Percentiles rank a stretch among this genome's conserved stretches.
Conservation (phyloP, 1,139 yeast species). For the Pichia sp. region DNA sequence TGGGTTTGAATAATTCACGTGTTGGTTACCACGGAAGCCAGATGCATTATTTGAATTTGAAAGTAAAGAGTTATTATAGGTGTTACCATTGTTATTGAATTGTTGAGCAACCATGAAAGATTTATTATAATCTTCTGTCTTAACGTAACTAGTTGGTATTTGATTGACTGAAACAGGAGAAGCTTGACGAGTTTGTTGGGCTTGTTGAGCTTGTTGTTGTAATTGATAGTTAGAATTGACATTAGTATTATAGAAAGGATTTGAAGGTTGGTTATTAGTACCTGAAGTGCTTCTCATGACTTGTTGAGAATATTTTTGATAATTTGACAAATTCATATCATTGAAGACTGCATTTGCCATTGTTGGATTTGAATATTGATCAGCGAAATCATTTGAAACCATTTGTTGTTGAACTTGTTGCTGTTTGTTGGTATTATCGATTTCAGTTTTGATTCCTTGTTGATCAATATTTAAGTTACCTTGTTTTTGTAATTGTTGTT, state of each 20-base stretch:
- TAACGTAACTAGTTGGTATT: not conserved
- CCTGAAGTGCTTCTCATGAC: constrained; percentile 13
- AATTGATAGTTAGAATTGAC: not conserved
- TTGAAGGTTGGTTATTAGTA: constrained; percentile 8
- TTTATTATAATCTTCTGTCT: not conserved
- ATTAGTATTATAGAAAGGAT: constrained; percentile 13
- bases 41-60: not conserved
- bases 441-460: constrained; percentile 7
- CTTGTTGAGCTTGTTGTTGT: not conserved
- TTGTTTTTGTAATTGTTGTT: constrained; percentile 6
- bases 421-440: constrained; percentile 7
- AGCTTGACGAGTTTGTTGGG: constrained; percentile 1
- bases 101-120: too few relatives aligned
- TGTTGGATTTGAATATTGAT: constrained; percentile 9
- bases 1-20: constrained; percentile 2
- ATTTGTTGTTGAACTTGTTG: constrained; percentile 1
- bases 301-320: constrained; percentile 18
- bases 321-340: constrained; percentile 17
- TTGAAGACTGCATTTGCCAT: constrained; percentile 10
- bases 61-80: not conserved
- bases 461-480: constrained; percentile 12
- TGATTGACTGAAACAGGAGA: constrained; percentile 1
- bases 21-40: not conserved
- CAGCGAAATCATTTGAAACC: not conserved
- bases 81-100: not conserved